Conservation (phyloP, 192 early-diverging fungal genomes). For the Chytriomyces confervae region DNA sequence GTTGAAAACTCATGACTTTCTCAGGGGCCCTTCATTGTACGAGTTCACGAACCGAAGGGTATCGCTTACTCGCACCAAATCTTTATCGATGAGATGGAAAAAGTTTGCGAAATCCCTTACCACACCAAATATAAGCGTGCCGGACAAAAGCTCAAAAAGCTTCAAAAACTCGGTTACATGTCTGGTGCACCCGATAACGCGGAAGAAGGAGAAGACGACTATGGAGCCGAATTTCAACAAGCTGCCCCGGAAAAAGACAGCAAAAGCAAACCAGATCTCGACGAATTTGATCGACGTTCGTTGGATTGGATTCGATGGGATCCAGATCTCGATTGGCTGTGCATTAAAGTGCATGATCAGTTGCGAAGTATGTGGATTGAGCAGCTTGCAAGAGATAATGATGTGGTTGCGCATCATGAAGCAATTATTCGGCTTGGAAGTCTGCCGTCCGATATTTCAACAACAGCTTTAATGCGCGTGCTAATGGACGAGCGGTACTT, state of each 20-base stretch:
- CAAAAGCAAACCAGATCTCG: slow-evolving; percentile 64
- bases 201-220: slow-evolving; percentile 27
- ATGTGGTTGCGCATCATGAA: slow-evolving; percentile 92
- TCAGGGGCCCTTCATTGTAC: slow-evolving; percentile 61
- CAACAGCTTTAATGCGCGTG: slow-evolving; percentile 72
- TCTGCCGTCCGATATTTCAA: slow-evolving; percentile 59
- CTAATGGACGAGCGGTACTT: slow-evolving; percentile 80
- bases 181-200: slow-evolving; percentile 48
- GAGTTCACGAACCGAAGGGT: slow-evolving; percentile 64
- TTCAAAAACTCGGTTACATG: slow-evolving; percentile 54
- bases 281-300: slow-evolving; percentile 52
- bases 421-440: slow-evolving; percentile 66
- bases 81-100: slow-evolving; percentile 71
- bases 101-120: slow-evolving; percentile 90
- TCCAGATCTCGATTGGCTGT: slow-evolving; percentile 93
- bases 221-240: slow-evolving; percentile 17
- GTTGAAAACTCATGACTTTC: neutral
- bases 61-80: slow-evolving; percentile 63
- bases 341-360: slow-evolving; percentile 83
- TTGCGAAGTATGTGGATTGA: slow-evolving; percentile 95
- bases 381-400: slow-evolving; percentile 85
- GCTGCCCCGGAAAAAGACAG: slow-evolving; percentile 57
- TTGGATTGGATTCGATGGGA: slow-evolving; percentile 98
- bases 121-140: slow-evolving; percentile 98
- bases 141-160: slow-evolving; percentile 57